A percentile compares a stretch with the other conserved stretches of the same genome.
Conservation (phyloP, 495 filamentous ascomycete genomes). For the Annulohypoxylon nitens region DNA sequence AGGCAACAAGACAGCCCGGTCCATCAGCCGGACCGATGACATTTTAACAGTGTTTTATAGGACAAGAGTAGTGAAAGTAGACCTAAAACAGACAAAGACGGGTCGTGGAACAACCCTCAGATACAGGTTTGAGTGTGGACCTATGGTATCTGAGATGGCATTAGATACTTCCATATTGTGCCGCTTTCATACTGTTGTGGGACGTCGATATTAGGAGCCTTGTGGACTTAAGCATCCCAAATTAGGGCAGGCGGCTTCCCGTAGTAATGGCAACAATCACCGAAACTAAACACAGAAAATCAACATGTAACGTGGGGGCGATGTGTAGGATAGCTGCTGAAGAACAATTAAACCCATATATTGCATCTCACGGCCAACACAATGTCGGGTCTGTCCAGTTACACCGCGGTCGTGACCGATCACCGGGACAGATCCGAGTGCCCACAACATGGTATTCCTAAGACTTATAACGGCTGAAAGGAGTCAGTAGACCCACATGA, state of each 20-base stretch:
- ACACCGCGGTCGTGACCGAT: slow-evolving; percentile 24
- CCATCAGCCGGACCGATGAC: slow-evolving; percentile 34
- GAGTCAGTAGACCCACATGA: slow-evolving; percentile 13
- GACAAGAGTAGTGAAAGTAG: slow-evolving; percentile 14
- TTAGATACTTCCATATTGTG: slow-evolving; percentile 11
- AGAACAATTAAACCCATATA: slow-evolving; percentile 14
- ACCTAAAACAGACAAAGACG: slow-evolving; percentile 8
- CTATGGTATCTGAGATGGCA: slow-evolving; percentile 2
- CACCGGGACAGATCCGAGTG: slow-evolving; percentile 30
- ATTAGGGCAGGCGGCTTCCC: slow-evolving; percentile 26
- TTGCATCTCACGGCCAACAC: slow-evolving; percentile 14
- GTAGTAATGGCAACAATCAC: slow-evolving; percentile 10
- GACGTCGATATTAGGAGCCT: background rate
- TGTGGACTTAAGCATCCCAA: slow-evolving; percentile 12
- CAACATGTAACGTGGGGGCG: slow-evolving; percentile 13
- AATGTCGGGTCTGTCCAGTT: slow-evolving; percentile 18
- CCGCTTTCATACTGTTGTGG: slow-evolving; percentile 20
- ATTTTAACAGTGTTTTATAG: background rate
- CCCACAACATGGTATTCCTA: slow-evolving; percentile 16
- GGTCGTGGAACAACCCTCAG: slow-evolving; percentile 7
- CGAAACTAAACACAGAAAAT: slow-evolving; percentile 2
- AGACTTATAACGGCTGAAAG: slow-evolving; percentile 26
- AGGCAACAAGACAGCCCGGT: slow-evolving; percentile 36
- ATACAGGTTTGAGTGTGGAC: slow-evolving; percentile 12
- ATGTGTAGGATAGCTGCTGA: slow-evolving; percentile 2